These are phyloP conservation scores for Durio zibethinus DNA, from an alignment of 345 rosid genomes.

Conservation along the genomic window DNA sequence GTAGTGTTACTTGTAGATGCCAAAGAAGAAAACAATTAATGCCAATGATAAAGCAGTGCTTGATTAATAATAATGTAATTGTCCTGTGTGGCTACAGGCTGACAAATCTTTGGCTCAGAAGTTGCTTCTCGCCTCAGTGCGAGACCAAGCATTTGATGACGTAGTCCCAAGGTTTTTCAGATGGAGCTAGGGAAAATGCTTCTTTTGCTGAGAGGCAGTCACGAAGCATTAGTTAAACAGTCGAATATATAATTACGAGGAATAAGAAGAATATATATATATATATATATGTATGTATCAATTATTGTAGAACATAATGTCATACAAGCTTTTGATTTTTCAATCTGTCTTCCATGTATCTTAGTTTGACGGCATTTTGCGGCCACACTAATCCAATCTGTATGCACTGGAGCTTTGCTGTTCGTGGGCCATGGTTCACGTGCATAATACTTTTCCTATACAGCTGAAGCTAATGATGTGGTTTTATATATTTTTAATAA, in stretches of 20 bases:
- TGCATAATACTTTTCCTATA: neutral
- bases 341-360: too few species aligned
- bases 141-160: constrained; percentile 60
- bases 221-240: neutral
- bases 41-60: neutral
- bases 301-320: neutral
- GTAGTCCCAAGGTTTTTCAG: neutral
- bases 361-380: too few species aligned
- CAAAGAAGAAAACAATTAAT: neutral
- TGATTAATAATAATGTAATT: neutral
- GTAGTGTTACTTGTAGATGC: neutral
- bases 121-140: constrained; percentile 68
- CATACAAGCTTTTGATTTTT: too few species aligned
- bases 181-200: too few species aligned
- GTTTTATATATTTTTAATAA: neutral
- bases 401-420: neutral
- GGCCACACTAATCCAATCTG: too few species aligned
- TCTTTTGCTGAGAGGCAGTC: neutral
- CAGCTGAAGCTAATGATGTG: neutral
- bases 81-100: constrained; percentile 35
- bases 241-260: neutral
- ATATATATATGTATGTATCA: too few species aligned
- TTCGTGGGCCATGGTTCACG: neutral
- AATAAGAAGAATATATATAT: too few species aligned
- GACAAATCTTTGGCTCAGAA: constrained; percentile 76